Evolutionary conservation across 169 alveolate species (phyloP).

Genomic region (Eimeria sp.): DNA sequence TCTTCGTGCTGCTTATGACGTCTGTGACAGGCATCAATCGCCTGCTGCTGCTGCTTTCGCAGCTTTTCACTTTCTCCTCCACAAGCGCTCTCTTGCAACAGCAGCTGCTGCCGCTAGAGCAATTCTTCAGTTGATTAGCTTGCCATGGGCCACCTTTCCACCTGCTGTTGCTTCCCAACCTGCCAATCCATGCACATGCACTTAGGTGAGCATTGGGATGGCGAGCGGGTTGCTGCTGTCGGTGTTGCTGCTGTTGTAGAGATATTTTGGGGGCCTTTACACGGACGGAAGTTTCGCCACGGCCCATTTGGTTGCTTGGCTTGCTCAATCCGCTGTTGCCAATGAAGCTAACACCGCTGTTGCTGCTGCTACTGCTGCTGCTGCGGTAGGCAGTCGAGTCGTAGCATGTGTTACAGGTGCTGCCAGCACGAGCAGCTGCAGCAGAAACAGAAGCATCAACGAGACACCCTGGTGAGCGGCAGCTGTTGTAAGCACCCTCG

Average conservation of each 20-base stretch:
- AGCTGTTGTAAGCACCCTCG: not conserved
- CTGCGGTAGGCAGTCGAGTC: not conserved
- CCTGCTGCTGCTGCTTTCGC: conserved; percentile 35
- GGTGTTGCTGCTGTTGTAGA: conserved; percentile 17
- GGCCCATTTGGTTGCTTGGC: not conserved
- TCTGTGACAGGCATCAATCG: not conserved
- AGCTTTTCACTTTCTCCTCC: not conserved
- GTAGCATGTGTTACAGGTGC: not conserved
- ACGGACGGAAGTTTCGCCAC: not conserved
- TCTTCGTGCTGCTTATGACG: conserved; percentile 13
- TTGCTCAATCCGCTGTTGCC: not conserved
- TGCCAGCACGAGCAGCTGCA: not conserved
- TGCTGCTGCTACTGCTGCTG: not conserved
- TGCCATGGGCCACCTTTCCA: not conserved
- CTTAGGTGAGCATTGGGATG: not conserved
- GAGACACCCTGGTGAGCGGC: not conserved
- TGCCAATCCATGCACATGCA: not conserved
- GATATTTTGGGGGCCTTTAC: not conserved
- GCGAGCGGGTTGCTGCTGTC: not conserved
- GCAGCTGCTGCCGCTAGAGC: not conserved
- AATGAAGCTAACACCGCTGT: not conserved
- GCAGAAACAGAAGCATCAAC: not conserved
- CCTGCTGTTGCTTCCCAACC: not conserved
- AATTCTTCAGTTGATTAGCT: not conserved
- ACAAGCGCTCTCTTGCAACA: not conserved